Conservation (phyloP, 495 filamentous ascomycete genomes). For the Xylaria castorea region DNA sequence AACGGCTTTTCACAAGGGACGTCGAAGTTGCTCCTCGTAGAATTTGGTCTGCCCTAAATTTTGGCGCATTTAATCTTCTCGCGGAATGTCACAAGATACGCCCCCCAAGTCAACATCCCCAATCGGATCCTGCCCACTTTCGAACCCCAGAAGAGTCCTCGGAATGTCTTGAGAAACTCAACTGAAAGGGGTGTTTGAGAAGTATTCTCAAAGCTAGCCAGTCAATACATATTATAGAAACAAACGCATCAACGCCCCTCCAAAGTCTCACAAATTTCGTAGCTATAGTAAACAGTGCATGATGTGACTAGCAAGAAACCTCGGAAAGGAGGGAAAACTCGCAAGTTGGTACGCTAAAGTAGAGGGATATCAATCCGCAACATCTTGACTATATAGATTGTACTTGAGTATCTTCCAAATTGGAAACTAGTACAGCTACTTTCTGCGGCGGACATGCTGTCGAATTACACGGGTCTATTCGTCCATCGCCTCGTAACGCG, state of each 20-base stretch:
- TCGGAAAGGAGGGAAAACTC: neutral
- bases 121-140: too few species aligned
- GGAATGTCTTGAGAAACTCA: too few species aligned
- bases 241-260: neutral
- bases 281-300: neutral
- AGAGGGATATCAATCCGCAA: neutral
- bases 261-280: neutral
- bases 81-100: too few species aligned
- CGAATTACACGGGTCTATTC: neutral
- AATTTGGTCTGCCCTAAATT: too few species aligned
- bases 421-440: neutral
- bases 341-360: neutral
- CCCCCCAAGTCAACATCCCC: too few species aligned
- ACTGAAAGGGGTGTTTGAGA: too few species aligned
- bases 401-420: neutral
- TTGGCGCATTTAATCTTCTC: too few species aligned
- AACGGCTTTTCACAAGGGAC: too few species aligned
- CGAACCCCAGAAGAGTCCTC: too few species aligned
- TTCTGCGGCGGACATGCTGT: neutral
- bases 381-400: neutral
- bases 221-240: too few species aligned
- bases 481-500: neutral
- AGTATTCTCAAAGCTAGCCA: too few species aligned
- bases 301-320: neutral
- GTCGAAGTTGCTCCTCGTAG: too few species aligned